Evolutionary conservation across 2,329 filamentous ascomycete species (phyloP).

Genomic region (Scytalidium sp.): DNA sequence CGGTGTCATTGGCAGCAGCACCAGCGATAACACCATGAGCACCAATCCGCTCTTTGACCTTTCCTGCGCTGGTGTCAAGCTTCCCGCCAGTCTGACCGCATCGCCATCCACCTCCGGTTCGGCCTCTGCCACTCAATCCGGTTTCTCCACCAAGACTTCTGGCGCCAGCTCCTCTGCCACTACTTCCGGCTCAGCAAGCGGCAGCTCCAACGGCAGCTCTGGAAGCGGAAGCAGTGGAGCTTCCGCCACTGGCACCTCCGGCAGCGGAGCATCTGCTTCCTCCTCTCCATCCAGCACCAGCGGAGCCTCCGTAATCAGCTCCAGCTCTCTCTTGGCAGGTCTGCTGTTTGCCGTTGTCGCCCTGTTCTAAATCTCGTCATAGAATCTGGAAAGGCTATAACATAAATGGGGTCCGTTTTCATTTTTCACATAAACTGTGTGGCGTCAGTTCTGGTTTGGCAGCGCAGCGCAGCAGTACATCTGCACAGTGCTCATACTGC

Average conservation of each 20-base stretch:
- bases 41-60: conserved; percentile 61
- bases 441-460: too few relatives aligned
- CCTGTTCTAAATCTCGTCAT: too few relatives aligned
- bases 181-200: too few relatives aligned
- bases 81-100: conserved; percentile 6
- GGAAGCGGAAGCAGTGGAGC: not conserved
- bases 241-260: conserved; percentile 1
- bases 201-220: not conserved
- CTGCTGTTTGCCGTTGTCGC: conserved; percentile 17
- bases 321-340: conserved; percentile 17
- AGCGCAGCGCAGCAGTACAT: too few relatives aligned
- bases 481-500: too few relatives aligned
- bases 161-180: not conserved
- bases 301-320: conserved; percentile 11
- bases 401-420: too few relatives aligned
- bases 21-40: conserved; percentile 32
- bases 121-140: conserved; percentile 6
- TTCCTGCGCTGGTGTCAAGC: conserved; percentile 39
- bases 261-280: conserved; percentile 1
- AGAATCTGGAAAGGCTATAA: too few relatives aligned
- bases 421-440: too few relatives aligned
- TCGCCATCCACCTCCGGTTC: conserved; percentile 8
- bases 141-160: not conserved
- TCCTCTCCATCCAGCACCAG: not conserved
- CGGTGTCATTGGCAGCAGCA: conserved; percentile 50